Evolutionary conservation across 179 eudicot genomes (phyloP).

Genomic region (Spergularia azorica): DNA sequence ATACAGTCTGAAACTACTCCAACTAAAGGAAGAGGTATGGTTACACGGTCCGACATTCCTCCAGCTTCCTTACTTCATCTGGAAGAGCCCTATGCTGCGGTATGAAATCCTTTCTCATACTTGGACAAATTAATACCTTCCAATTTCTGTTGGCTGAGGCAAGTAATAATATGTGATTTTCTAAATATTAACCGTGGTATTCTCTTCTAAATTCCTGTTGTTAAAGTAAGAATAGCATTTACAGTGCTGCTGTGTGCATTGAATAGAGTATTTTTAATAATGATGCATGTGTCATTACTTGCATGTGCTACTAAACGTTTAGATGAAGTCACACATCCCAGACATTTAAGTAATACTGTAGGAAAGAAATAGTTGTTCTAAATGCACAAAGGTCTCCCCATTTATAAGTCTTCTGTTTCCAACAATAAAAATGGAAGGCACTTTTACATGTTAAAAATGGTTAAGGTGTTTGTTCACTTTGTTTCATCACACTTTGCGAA

Average conservation of each 20-base stretch:
- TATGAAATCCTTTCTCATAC: slow-evolving; percentile 31
- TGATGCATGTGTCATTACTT: neutral
- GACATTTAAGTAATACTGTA: neutral
- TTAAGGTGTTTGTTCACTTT: too few species aligned
- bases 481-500: too few species aligned
- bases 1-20: slow-evolving; percentile 58
- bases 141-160: slow-evolving; percentile 1
- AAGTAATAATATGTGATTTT: neutral
- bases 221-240: neutral
- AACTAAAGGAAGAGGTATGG: slow-evolving; percentile 83
- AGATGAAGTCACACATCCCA: neutral
- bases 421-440: neutral
- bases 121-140: neutral
- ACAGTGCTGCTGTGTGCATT: neutral
- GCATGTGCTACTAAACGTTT: neutral
- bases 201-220: neutral
- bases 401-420: neutral
- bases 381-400: neutral
- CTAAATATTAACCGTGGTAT: neutral
- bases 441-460: too few species aligned
- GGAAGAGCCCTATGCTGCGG: slow-evolving; percentile 95
- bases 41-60: slow-evolving; percentile 52
- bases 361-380: neutral
- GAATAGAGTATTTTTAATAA: neutral
- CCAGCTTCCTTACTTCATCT: slow-evolving; percentile 61